Evolutionary conservation across 2,329 filamentous ascomycete species (phyloP), one percentile per base, ranked within the genome.

Genomic region (Aspergillus sergii): DNA sequence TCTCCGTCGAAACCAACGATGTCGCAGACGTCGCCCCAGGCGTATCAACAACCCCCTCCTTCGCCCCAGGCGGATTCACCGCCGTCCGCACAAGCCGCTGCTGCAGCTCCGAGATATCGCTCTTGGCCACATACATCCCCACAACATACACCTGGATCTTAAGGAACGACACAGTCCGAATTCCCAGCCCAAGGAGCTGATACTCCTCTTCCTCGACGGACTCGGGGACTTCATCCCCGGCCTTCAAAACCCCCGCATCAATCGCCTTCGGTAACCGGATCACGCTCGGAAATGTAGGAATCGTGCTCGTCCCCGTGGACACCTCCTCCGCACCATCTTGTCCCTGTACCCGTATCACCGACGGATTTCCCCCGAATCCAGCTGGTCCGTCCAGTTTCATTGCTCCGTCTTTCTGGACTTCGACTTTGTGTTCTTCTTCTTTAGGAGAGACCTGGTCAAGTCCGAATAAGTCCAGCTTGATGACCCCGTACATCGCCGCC

Each of bases 91-190:
- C 86, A 34, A 98, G 85, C 51, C 88, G 86, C 68, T 86, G 84
- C 78, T 98, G 94, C 46, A 99, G 83, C n/a, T 85, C 84, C 4
- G 89, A 88, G 63, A 99, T 88, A 73, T 97, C 93, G 43, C 89
- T 83, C 0, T 90, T 94, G 30, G 93, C 92, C 30, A 98, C 85
- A 80, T 99, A 99, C 71, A 96, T 88, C 19, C 94, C 95, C 0
- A 97, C 91, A 21, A 98, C 91, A 80, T 99, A 99, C 59, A 99
- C 95, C 76, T 97, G 90, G 51, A 99, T 93, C 56, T 87, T 83
- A 51, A 98, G 81, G 77, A 98, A 97, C 28, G 91, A 96, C 36
- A 99, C 95, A 1, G 91, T 93, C 60, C 95, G 88, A 66, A 96
- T 89, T 21, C 95, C 95, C 6, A 97, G 81, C 0, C 95, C 95